A percentile compares a stretch with the other conserved stretches of the same genome.
Evolutionary conservation across 148 eudicot genomes (phyloP).

Genomic region (Fagopyrum esculentum): DNA sequence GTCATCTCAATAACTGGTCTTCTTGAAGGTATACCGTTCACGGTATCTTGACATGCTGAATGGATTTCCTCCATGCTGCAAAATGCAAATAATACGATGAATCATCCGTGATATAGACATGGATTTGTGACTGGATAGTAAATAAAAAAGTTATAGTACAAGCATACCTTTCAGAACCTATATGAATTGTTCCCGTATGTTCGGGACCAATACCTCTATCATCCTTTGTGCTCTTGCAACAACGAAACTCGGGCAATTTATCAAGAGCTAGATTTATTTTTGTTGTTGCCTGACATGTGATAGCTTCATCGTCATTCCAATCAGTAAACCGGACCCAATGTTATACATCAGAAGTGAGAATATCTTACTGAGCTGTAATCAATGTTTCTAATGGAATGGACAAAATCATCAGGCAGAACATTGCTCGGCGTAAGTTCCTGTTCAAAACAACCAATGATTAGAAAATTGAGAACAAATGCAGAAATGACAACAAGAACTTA

Average conservation of each 20-base stretch:
- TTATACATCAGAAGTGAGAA: neutral
- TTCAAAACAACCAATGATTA: conserved; percentile 14
- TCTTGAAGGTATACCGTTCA: conserved; percentile 63
- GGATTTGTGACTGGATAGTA: neutral
- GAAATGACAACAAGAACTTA: conserved; percentile 19
- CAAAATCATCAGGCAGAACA: conserved; percentile 64
- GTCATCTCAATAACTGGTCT: conserved; percentile 97
- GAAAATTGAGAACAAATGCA: neutral
- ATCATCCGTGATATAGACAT: neutral
- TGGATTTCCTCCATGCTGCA: conserved; percentile 86
- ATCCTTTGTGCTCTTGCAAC: conserved; percentile 40
- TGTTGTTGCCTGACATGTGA: conserved; percentile 69
- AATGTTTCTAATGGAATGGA: conserved; percentile 39
- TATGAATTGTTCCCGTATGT: conserved; percentile 94
- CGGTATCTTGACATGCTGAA: conserved; percentile 63
- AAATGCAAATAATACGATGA: neutral
- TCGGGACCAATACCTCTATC: conserved; percentile 66
- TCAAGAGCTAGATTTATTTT: conserved; percentile 93
- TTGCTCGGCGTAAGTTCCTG: conserved; percentile 77
- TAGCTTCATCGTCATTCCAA: neutral
- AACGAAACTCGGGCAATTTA: conserved; percentile 57
- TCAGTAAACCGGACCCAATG: neutral
- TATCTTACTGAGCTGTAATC: conserved; percentile 89
- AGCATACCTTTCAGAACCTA: conserved; percentile 84
- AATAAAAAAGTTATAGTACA: neutral